Evolutionary conservation across 1,284 basidiomycete genomes (phyloP).

Genomic region (Polyporus tsugae): DNA sequence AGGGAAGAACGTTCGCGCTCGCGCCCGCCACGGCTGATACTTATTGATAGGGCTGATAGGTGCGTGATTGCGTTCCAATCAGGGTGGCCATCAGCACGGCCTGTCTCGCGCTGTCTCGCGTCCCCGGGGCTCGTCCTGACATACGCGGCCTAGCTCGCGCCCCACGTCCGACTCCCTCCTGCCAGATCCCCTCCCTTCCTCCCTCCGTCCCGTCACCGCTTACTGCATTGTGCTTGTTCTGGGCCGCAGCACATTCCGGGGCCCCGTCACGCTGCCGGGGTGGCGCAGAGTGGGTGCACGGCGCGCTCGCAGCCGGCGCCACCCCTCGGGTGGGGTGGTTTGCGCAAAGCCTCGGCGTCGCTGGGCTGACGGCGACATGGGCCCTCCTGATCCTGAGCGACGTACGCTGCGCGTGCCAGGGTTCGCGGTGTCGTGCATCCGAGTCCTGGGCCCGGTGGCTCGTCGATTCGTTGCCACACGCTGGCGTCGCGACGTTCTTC

Average conservation of each 20-base stretch:
- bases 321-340: conserved; percentile 8
- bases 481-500: background rate
- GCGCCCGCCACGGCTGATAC: background rate
- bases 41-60: conserved; percentile 2
- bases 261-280: background rate
- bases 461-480: background rate
- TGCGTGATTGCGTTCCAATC: conserved; percentile 10
- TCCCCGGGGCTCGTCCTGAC: conserved; percentile 6
- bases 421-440: background rate
- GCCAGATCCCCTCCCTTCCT: background rate
- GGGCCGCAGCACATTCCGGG: background rate
- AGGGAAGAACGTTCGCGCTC: background rate
- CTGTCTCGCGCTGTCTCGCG: background rate
- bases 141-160: conserved; percentile 2
- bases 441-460: background rate
- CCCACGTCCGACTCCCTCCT: too few relatives aligned
- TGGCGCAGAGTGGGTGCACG: background rate
- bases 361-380: background rate
- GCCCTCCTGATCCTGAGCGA: background rate
- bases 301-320: conserved; percentile 10
- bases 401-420: background rate
- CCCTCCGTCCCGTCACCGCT: too few relatives aligned
- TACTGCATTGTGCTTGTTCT: background rate
- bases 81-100: background rate
- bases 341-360: background rate